phyloP scores from a whole-genome alignment of 2,329 filamentous ascomycete genomes.

The Tolypocladium nubicola region DNA sequence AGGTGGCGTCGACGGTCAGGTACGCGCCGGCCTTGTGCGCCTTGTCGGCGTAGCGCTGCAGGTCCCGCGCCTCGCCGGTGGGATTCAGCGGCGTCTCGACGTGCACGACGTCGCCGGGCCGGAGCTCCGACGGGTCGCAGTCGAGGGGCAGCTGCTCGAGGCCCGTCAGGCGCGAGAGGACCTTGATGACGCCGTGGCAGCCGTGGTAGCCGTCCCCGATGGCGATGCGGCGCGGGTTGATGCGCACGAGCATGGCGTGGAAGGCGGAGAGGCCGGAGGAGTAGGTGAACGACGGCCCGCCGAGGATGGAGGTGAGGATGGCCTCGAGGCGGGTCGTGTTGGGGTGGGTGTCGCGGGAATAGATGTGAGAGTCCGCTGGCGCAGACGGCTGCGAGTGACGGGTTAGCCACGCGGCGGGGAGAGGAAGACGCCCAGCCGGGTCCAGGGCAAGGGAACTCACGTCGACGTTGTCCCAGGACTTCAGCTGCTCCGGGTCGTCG shows the following conservation, averaged over 20 bases:
- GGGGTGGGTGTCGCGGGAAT: conserved; percentile 71
- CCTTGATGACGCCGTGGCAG: conserved; percentile 71
- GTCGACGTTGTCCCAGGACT: conserved; percentile 38
- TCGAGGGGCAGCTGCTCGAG: conserved; percentile 63
- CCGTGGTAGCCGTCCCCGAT: conserved; percentile 87
- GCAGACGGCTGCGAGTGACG: conserved; percentile 31
- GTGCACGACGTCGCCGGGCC: conserved; percentile 74
- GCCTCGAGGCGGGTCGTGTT: conserved; percentile 80
- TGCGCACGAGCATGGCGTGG: conserved; percentile 72
- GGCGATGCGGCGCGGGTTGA: conserved; percentile 74
- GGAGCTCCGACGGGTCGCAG: conserved; percentile 54
- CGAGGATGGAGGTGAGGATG: conserved; percentile 63
- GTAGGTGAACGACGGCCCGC: conserved; percentile 65
- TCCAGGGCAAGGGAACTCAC: conserved; percentile 28
- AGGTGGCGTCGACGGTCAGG: conserved; percentile 81
- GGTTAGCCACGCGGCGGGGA: not conserved
- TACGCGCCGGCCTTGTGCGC: conserved; percentile 65
- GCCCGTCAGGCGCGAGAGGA: conserved; percentile 67
- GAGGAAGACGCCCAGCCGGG: not conserved
- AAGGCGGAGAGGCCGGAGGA: conserved; percentile 78
- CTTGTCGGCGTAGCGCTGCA: conserved; percentile 58
- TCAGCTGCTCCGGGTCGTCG: conserved; percentile 55
- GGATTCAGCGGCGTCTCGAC: conserved; percentile 93
- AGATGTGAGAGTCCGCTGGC: conserved; percentile 58
- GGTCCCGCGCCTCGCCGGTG: conserved; percentile 67